Base-by-base conservation (phyloP, 1,284 basidiomycete genomes). In the Bjerkandera adusta region DNA sequence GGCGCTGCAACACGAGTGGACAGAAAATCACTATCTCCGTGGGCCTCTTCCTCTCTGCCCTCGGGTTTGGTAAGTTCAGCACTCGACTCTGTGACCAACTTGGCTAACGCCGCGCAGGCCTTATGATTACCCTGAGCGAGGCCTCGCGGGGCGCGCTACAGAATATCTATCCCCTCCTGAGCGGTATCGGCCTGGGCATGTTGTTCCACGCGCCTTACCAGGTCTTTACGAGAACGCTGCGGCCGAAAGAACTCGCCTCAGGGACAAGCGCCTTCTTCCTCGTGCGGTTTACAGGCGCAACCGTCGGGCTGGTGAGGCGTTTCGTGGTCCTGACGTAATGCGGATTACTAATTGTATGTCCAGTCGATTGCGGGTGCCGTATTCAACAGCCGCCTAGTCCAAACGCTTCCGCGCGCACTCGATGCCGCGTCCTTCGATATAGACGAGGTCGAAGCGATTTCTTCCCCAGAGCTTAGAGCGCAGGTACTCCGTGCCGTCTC, bases 181-280 rank as follows among this genome's bases (percentile, higher is more conserved):
- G 84, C 45, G 89, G 88, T n/a, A 64, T 86, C 41, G 89, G 88
- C 12, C 63, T 91, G 45, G 89, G 89, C 36, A 82, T 89, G 76
- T 67, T 89, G 21, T 89, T 90, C 64, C 87, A 89, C 62, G 79
- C 87, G 1, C 89, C 88, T 7, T 89, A 87, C 59, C 85, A 89
- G 59, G 75, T 89, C 12, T 86, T 90, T 61, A 77, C 77, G 36
- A 74, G 72, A 50, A 77, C 82, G 13, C 63, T 91, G 30, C 70
- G 75, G 50, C 75, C 79, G 8, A 68, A 73, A 39, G 81, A 89
- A 55, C 66, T 89, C 46, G 85, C 87, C n/a, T 76, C 81, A 34
- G 85, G 84, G 22, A 90, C 88, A 11, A 83, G 85, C 60, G 88
- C 86, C 18, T 90, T 91, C 61, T 90, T 91, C 64, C 72, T 91